Evolutionary conservation across 2,329 filamentous ascomycete genomes (phyloP).

Genomic region (Aspergillus fischeri): DNA sequence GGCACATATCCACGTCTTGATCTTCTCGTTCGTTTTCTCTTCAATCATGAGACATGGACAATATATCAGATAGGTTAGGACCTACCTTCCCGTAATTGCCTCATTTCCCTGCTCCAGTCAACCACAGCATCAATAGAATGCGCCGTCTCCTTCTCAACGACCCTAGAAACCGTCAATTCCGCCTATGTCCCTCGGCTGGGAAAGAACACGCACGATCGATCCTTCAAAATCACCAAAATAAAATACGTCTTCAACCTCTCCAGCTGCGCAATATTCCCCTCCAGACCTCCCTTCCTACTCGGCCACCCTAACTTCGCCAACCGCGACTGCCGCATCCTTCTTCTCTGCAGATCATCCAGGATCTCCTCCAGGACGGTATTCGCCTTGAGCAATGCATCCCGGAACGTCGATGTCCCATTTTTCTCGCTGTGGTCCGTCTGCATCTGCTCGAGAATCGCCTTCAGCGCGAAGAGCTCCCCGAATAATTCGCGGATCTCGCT

Average conservation of each 20-base stretch:
- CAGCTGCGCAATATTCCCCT: neutral
- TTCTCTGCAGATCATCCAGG: conserved; percentile 15
- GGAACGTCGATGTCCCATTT: neutral
- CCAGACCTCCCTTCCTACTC: neutral
- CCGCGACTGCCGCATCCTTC: neutral
- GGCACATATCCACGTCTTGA: neutral
- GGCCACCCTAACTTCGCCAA: neutral
- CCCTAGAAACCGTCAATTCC: neutral
- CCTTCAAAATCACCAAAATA: neutral
- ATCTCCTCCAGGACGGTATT: neutral
- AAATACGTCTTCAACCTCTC: neutral
- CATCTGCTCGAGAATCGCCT: neutral
- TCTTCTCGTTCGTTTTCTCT: neutral
- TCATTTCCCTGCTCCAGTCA: neutral
- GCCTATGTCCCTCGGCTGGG: neutral
- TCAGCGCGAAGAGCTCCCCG: neutral
- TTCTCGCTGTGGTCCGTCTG: neutral
- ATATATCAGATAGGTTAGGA: neutral
- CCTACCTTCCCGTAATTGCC: neutral
- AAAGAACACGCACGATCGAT: neutral
- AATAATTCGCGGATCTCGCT: neutral
- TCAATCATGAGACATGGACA: neutral
- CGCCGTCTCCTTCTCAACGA: neutral
- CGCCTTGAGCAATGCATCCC: neutral
- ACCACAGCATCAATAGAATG: neutral